Evolutionary conservation across 768 basidiomycete species (phyloP), one percentile per base, ranked within the genome.

Genomic region (Trametes meyenii): DNA sequence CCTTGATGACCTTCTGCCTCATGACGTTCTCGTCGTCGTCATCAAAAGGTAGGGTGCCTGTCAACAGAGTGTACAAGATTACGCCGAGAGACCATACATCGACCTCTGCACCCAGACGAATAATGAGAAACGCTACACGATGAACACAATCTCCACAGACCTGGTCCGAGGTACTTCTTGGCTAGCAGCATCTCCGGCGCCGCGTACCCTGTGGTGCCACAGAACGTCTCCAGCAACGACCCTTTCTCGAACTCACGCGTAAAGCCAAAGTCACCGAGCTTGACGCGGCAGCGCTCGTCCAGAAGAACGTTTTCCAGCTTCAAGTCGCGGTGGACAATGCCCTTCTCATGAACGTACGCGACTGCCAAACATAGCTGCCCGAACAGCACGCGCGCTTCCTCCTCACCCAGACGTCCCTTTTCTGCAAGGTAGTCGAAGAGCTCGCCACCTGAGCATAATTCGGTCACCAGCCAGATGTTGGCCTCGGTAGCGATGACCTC

Each of bases 391-490:
- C 85, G 85, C 4, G 93, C 81, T 76, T 99, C 97, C 43, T 87
- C 84, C 73, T 96, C 94, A 21, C 84, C 77, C 55, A 98, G 74
- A 2, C 96, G 83, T 21, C 94, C 93, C 68, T 96, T 92, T 79
- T 99, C 97, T 14, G 90, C 93, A 23, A 99, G 88, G 71, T 98
- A 98, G 76, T 98, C 97, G 75, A 98, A 99, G 29, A 99, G 84
- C 74, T 99, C 97, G 42, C 97, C 97, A 11, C 97, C 97, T 46
- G 87, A 89, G 75, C 97, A 98, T 36, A 99, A 87, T 72, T 99
- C 97, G 16, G 95, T 93, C 44, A 99, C 90, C 60, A 99, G 94
- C 94, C 95, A 98, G 71, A 99, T 96, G 65, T 86, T 84, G 24
- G 85, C 84, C 76, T 99, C 97, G 1, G 97, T 98, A 10, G 97